These are phyloP conservation scores for Fusarium brachygibbosum DNA, from an alignment of 2,329 filamentous ascomycete species.

Conservation along the genomic window DNA sequence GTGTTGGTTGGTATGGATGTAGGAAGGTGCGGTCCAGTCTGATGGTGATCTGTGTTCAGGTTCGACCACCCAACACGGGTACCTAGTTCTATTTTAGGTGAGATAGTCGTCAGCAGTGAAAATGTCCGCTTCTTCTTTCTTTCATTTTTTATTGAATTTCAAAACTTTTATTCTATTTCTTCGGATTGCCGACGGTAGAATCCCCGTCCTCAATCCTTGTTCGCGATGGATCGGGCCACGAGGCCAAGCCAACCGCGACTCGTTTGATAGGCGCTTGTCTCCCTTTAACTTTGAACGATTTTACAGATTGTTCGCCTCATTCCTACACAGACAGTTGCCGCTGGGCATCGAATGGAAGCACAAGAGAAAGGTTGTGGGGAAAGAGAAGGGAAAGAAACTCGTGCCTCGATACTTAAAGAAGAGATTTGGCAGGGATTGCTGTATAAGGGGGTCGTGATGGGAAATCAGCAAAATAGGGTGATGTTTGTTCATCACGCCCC, in stretches of 20 bases:
- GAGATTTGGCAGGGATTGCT: not conserved
- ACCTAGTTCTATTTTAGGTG: conserved; percentile 8
- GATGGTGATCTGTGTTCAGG: conserved; percentile 20
- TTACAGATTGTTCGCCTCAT: conserved; percentile 3
- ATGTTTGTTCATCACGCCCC: conserved; percentile 21
- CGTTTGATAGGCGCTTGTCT: conserved; percentile 13
- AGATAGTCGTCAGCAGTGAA: conserved; percentile 27
- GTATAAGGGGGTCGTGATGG: not conserved
- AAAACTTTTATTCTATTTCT: conserved; percentile 12
- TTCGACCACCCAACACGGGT: conserved; percentile 5
- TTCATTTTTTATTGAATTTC: conserved; percentile 5
- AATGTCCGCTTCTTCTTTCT: conserved; percentile 14
- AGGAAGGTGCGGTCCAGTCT: conserved; percentile 28
- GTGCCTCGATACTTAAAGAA: not conserved
- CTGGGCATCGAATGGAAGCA: not conserved
- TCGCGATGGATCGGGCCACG: conserved; percentile 16
- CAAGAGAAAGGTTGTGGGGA: not conserved
- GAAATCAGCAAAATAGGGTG: conserved; percentile 6
- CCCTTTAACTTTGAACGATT: conserved; percentile 8
- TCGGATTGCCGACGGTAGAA: not conserved
- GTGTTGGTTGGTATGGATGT: conserved; percentile 11
- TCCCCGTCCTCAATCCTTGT: not conserved
- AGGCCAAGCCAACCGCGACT: conserved; percentile 2
- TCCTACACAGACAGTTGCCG: not conserved
- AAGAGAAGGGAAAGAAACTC: not conserved